phyloP scores from a whole-genome alignment of 345 rosid species.

The Lenwebbia sp. region DNA sequence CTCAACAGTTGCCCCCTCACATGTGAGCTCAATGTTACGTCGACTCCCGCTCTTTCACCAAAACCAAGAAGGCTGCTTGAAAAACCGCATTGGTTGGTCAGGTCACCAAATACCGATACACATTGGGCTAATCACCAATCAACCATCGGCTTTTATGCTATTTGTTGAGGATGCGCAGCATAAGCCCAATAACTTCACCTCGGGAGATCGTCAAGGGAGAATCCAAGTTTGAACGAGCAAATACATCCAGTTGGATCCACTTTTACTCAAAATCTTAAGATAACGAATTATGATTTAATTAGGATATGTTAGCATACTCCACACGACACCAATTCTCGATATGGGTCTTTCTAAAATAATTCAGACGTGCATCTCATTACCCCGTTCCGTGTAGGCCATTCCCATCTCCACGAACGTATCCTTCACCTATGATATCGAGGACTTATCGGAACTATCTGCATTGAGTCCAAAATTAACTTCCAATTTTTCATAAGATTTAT shows the following conservation, averaged over 20 bases:
- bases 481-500: not conserved
- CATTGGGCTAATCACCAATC: too few relatives aligned
- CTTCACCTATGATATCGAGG: not conserved
- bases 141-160: too few relatives aligned
- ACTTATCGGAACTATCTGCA: not conserved
- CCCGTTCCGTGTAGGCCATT: not conserved
- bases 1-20: too few relatives aligned
- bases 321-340: rapidly evolving
- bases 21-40: too few relatives aligned
- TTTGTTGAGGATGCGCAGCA: too few relatives aligned
- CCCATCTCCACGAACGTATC: not conserved
- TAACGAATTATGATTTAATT: not conserved
- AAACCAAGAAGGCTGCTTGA: too few relatives aligned
- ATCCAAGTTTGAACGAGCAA: rapidly evolving
- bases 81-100: too few relatives aligned
- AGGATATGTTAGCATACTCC: not conserved
- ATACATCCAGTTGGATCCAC: rapidly evolving
- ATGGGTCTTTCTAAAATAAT: rapidly evolving
- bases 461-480: not conserved
- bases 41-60: too few relatives aligned
- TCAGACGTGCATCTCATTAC: rapidly evolving
- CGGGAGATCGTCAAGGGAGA: rapidly evolving
- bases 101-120: too few relatives aligned
- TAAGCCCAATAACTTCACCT: not conserved
- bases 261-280: not conserved